These are phyloP conservation scores for Craterostigma plantagineum DNA, from an alignment of 257 asterid species.

Conservation along the genomic window DNA sequence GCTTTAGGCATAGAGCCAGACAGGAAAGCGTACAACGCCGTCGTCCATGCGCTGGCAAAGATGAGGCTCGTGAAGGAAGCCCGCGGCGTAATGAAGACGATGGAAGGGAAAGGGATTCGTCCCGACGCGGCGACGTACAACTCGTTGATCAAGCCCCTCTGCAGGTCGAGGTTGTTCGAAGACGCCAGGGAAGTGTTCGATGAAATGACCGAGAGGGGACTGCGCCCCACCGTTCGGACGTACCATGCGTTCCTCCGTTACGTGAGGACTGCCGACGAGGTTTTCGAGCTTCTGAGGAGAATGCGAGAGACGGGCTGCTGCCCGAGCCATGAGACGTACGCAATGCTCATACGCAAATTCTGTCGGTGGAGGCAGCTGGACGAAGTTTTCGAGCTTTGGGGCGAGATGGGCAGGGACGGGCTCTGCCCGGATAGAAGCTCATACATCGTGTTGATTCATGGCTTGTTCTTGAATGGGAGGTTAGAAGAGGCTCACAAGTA, in stretches of 20 bases:
- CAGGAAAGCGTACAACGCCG: conserved; percentile 70
- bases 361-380: conserved; percentile 68
- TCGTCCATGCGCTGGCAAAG: conserved; percentile 68
- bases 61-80: conserved; percentile 56
- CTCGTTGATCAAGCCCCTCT: conserved; percentile 72
- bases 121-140: conserved; percentile 57
- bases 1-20: conserved; percentile 34
- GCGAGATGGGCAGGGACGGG: conserved; percentile 52
- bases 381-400: conserved; percentile 54
- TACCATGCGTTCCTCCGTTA: conserved; percentile 67
- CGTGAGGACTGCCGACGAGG: conserved; percentile 41
- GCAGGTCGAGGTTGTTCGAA: conserved; percentile 27
- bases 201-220: conserved; percentile 49
- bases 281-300: conserved; percentile 42
- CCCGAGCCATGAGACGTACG: conserved; percentile 70
- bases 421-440: conserved; percentile 83
- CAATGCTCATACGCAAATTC: conserved; percentile 69
- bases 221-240: conserved; percentile 48
- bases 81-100: conserved; percentile 39
- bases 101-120: conserved; percentile 42
- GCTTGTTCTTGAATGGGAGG: conserved; percentile 72
- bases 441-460: conserved; percentile 67
- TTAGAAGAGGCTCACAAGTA: conserved; percentile 53
- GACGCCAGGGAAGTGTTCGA: conserved; percentile 41
- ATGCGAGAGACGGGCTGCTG: conserved; percentile 43